These are phyloP conservation scores for Microbotryum intermedium DNA, from an alignment of 1,284 basidiomycete genomes.

Conservation along the genomic window DNA sequence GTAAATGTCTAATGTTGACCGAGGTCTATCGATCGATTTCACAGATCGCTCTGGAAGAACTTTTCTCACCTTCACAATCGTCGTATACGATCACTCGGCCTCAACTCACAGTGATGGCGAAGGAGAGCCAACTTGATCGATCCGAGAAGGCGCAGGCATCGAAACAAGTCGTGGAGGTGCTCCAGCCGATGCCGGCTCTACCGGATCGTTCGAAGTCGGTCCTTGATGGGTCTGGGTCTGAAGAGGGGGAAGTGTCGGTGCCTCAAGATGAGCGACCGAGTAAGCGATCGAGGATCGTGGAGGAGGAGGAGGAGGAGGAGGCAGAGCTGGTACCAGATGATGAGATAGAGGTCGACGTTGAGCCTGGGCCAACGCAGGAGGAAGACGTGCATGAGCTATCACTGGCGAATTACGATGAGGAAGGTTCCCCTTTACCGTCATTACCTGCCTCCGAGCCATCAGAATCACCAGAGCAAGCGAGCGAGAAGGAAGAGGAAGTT, in stretches of 20 bases:
- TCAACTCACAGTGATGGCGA: too few species aligned
- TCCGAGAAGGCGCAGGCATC: too few species aligned
- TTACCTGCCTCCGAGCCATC: too few species aligned
- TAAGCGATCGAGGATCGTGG: slow-evolving; percentile 10
- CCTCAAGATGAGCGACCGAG: slow-evolving; percentile 1
- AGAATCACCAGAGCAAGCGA: too few species aligned
- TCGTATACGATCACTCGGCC: slow-evolving; percentile 47
- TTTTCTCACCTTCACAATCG: slow-evolving; percentile 59
- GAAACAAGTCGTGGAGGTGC: too few species aligned
- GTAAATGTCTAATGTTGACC: neutral
- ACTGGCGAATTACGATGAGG: too few species aligned
- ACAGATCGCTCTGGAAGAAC: slow-evolving; percentile 52
- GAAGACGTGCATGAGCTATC: slow-evolving; percentile 8
- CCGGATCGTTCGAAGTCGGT: too few species aligned
- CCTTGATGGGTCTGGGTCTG: neutral
- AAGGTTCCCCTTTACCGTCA: too few species aligned
- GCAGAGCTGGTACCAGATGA: slow-evolving; percentile 5
- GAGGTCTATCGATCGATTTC: too few species aligned
- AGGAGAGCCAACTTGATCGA: too few species aligned
- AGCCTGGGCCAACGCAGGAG: slow-evolving; percentile 31
- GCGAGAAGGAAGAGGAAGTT: too few species aligned
- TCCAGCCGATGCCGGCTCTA: too few species aligned
- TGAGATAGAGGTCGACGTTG: slow-evolving; percentile 21
- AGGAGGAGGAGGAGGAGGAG: neutral
- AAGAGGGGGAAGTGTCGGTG: slow-evolving; percentile 28